Evolutionary conservation across 148 eudicot genomes (phyloP).

Genomic region (Rhododendron williamsianum): DNA sequence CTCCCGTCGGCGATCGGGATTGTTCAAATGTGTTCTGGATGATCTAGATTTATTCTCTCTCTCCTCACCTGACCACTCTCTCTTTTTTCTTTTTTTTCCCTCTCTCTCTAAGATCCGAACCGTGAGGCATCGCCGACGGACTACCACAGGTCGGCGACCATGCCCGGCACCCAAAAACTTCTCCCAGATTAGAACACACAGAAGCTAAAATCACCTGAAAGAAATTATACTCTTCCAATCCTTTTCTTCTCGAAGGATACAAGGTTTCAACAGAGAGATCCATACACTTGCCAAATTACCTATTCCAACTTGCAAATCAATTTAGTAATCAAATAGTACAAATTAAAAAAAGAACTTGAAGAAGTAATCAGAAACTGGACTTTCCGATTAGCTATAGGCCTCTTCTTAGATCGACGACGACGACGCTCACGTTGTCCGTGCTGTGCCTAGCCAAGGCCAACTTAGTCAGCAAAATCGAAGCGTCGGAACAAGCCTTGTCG

Average conservation of each 20-base stretch:
- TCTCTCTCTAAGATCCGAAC: too few species aligned
- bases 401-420: conserved; percentile 6
- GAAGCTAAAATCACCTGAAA: too few species aligned
- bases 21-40: too few species aligned
- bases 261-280: neutral
- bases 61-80: too few species aligned
- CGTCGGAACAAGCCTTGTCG: conserved; percentile 10
- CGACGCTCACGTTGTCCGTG: conserved; percentile 11
- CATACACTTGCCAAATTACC: neutral
- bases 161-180: too few species aligned
- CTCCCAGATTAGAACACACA: too few species aligned
- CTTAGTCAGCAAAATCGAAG: conserved; percentile 8
- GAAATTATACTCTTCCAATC: neutral
- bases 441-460: conserved; percentile 11
- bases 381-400: neutral
- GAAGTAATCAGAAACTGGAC: neutral
- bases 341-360: neutral
- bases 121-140: too few species aligned
- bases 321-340: neutral
- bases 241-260: neutral
- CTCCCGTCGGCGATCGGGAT: too few species aligned
- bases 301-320: neutral
- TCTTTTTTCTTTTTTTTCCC: too few species aligned
- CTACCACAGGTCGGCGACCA: too few species aligned
- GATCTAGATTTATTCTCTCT: too few species aligned